Percentiles rank a stretch among this genome's conserved stretches.
phyloP scores from a whole-genome alignment of 1,139 yeast species.

The Hyphopichia burtonii region DNA sequence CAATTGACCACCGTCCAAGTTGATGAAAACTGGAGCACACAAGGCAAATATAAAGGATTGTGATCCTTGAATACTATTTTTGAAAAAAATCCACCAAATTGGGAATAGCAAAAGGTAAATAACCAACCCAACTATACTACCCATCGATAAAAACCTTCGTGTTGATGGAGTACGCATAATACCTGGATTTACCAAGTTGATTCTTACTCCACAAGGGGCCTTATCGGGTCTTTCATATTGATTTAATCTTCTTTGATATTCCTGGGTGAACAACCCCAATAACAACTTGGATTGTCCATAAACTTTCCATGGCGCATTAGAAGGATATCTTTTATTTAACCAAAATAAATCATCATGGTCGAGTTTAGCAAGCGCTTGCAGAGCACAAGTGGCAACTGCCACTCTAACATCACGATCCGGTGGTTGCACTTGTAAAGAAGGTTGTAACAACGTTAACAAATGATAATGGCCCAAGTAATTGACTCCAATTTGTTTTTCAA shows the following conservation, averaged over 20 bases:
- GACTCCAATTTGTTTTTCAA: slow-evolving; percentile 79
- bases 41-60: slow-evolving; percentile 73
- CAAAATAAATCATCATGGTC: slow-evolving; percentile 69
- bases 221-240: slow-evolving; percentile 61
- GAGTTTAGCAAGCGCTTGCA: slow-evolving; percentile 70
- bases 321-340: slow-evolving; percentile 60
- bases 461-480: slow-evolving; percentile 84
- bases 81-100: slow-evolving; percentile 75
- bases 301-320: slow-evolving; percentile 64
- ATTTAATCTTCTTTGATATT: slow-evolving; percentile 65
- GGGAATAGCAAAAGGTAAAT: slow-evolving; percentile 75
- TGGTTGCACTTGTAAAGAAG: slow-evolving; percentile 83
- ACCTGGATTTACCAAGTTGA: slow-evolving; percentile 89
- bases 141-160: slow-evolving; percentile 74
- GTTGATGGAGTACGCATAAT: slow-evolving; percentile 84
- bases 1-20: slow-evolving; percentile 62
- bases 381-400: slow-evolving; percentile 69
- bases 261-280: slow-evolving; percentile 69
- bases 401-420: slow-evolving; percentile 92
- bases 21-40: slow-evolving; percentile 66
- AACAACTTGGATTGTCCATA: slow-evolving; percentile 82
- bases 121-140: slow-evolving; percentile 68
- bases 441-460: slow-evolving; percentile 71
- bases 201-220: slow-evolving; percentile 65
- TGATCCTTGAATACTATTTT: slow-evolving; percentile 74